Evolutionary conservation across 176 grass and related monocot genomes (phyloP).

Genomic region (Bolboschoenus planiculmis): DNA sequence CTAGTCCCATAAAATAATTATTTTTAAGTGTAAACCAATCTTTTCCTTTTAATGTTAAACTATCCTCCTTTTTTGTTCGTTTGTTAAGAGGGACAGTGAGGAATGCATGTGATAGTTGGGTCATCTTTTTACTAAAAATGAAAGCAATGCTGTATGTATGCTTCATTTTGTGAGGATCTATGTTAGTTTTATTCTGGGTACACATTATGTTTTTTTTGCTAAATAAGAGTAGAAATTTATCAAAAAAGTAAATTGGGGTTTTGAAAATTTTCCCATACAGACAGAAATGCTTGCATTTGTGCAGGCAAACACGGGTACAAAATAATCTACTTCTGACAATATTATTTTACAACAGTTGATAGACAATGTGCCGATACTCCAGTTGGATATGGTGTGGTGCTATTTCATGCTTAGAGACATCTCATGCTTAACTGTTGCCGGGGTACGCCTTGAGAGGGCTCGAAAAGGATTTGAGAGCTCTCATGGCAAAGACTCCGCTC

Average conservation of each 20-base stretch:
- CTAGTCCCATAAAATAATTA: background rate
- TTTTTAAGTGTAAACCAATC: background rate
- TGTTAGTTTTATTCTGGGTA: background rate
- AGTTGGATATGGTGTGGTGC: conserved; percentile 96
- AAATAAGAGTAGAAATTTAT: background rate
- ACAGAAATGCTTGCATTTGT: background rate
- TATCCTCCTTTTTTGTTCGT: background rate
- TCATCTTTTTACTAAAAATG: background rate
- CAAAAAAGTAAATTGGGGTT: background rate
- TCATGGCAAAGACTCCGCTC: conserved; percentile 82
- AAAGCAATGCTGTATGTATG: background rate
- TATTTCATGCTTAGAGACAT: conserved; percentile 87
- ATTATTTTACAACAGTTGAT: conserved; percentile 50
- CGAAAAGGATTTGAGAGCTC: conserved; percentile 68
- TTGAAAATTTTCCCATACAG: too few species aligned
- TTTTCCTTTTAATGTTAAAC: background rate
- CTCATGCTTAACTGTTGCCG: conserved; percentile 61
- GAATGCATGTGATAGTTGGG: background rate
- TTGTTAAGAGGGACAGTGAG: background rate
- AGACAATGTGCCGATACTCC: conserved; percentile 94
- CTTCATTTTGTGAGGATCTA: background rate
- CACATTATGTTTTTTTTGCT: background rate
- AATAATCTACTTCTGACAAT: conserved; percentile 17
- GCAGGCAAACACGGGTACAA: background rate
- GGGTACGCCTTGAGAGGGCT: conserved; percentile 50